Conservation (phyloP, 441 rosid species). For the Omphalea diandra region DNA sequence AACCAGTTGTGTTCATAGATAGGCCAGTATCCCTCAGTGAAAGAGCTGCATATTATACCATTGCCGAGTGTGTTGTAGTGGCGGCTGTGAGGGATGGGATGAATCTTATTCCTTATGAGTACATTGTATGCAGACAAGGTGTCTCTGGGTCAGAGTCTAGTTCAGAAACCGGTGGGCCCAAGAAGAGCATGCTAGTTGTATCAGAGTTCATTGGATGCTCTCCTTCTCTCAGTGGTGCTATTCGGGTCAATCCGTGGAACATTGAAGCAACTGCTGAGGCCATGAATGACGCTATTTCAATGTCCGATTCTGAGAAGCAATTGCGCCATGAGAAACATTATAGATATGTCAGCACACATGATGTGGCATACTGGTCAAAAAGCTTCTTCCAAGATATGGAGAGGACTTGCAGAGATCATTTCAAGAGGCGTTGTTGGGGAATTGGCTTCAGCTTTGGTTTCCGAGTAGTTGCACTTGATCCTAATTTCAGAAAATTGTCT, state of each 20-base stretch:
- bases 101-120: conserved; percentile 81
- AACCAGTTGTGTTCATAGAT: conserved; percentile 66
- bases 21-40: conserved; percentile 61
- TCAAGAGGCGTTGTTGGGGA: conserved; percentile 73
- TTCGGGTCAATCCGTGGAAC: conserved; percentile 79
- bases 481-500: conserved; percentile 63
- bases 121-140: conserved; percentile 70
- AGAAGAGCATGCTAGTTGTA: conserved; percentile 79
- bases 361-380: conserved; percentile 70
- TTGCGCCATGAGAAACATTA: conserved; percentile 82
- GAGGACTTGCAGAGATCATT: conserved; percentile 70
- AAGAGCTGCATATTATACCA: conserved; percentile 60
- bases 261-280: conserved; percentile 69
- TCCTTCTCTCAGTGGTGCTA: conserved; percentile 79
- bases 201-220: conserved; percentile 82
- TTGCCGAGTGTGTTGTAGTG: conserved; percentile 76
- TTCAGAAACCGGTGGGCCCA: conserved; percentile 41
- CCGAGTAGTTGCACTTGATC: conserved; percentile 73
- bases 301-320: conserved; percentile 60
- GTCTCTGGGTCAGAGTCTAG: conserved; percentile 42
- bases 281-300: conserved; percentile 68
- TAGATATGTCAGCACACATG: conserved; percentile 67
- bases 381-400: conserved; percentile 82
- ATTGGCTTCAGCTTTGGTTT: conserved; percentile 75
- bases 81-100: conserved; percentile 85